Base-by-base conservation (phyloP, 176 grass and related monocot genomes). In the Saccharum spontaneum region DNA sequence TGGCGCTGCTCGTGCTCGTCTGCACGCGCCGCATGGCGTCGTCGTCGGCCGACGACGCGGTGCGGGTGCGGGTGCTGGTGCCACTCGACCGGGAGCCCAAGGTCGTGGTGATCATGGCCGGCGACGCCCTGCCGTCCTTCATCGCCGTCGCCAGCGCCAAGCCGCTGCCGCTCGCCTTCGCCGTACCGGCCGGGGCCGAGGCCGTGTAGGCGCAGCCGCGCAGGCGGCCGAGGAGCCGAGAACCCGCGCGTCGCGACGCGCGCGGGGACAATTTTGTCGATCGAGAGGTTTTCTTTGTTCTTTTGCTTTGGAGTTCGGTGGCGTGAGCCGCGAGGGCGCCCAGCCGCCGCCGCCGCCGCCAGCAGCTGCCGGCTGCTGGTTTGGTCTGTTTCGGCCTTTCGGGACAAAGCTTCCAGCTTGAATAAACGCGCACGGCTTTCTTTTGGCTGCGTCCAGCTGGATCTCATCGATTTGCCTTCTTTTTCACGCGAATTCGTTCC, bases 101-200 rank as follows among this genome's bases (percentile, higher is more conserved):
- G 67, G 55, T 86, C 59, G 84, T 75, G 26, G 88, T 90, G 26
- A 52, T 82, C 83, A 90, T 90, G 79, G 74, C 88, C 59, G 88
- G 88, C 37, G 79, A 73, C 71, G 71, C 67, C 28, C 7, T 49
- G 37, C 84, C 84, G 0, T 86, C 84, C 54, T 90, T 86, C 83
- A 36, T 90, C 88, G 88, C 84, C 84, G 82, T 73, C 36, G 88
- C 78, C 88, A 90, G 7, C 15, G 79, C 88, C 79, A 0, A 0
- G 28, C 28, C 28, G 54, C 73, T 2, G 62, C 77, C 78, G 31
- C 65, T 55, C 48, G 15, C 48, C 33, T 7, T 39, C 10, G 38
- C 36, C 67, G 37, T 23, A 13, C 16, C 10, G 4, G 43, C 12
- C 6, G 63, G 12, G 4, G 69, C 9, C 28, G 78, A 13, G 9